Percentiles rank a stretch among this genome's conserved stretches.
phyloP scores from a whole-genome alignment of 2,329 filamentous ascomycete species.

The Xylariaceae sp. region DNA sequence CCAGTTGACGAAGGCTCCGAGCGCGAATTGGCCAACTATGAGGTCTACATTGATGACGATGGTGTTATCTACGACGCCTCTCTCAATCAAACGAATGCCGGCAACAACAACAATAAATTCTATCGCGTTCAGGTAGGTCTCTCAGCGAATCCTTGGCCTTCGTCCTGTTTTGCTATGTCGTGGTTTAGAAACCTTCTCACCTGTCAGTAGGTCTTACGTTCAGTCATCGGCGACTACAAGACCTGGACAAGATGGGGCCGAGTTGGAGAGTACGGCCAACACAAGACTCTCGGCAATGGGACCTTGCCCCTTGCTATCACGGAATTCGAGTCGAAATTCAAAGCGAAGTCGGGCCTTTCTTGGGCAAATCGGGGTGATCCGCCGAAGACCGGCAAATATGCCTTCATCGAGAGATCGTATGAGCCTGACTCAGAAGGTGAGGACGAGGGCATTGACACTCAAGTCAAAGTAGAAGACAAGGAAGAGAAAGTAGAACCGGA shows the following conservation, averaged over 20 bases:
- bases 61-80: constrained; percentile 74
- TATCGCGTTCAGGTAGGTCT: constrained; percentile 63
- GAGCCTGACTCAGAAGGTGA: constrained; percentile 53
- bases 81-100: constrained; percentile 71
- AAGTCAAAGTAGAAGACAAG: constrained; percentile 17
- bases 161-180: not conserved
- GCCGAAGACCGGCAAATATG: constrained; percentile 67
- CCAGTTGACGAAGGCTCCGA: constrained; percentile 44
- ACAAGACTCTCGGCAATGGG: constrained; percentile 37
- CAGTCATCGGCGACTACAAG: constrained; percentile 38
- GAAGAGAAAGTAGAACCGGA: constrained; percentile 16
- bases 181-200: not conserved
- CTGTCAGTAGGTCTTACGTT: constrained; percentile 37
- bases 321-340: constrained; percentile 59
- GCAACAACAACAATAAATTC: constrained; percentile 77
- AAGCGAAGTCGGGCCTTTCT: constrained; percentile 52
- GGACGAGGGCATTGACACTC: constrained; percentile 24
- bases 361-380: constrained; percentile 51
- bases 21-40: constrained; percentile 31
- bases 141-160: too few species aligned
- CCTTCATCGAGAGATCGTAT: constrained; percentile 76
- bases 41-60: constrained; percentile 62
- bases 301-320: constrained; percentile 39
- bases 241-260: constrained; percentile 81
- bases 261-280: constrained; percentile 59